Base-by-base conservation (phyloP, 331 rosid species). In the Rhamnella rubrinervis region DNA sequence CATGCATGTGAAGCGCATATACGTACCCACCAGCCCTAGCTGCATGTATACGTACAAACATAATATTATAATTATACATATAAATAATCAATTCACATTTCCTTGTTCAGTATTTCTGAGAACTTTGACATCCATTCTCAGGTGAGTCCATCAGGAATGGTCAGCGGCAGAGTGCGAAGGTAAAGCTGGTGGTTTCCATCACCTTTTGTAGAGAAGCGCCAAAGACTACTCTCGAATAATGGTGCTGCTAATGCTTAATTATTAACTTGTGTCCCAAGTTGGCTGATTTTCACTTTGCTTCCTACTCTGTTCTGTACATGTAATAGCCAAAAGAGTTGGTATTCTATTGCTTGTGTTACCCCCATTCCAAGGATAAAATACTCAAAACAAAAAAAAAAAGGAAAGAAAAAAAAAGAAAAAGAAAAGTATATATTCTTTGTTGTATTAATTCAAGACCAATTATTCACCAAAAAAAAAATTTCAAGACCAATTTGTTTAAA, bases 161-260 rank as follows among this genome's bases (percentile, higher is more conserved):
- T 84, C 98, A 51, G 98, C 90, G 84, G 98, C 97, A 67, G 97
- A 93, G 82, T 88, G 91, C 84, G 87, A 79, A 37, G 97, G 98
- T 21, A 83, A 69, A 65, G 91, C 85, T 13, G 98, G 66, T 91
- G 96, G 97, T 95, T 95, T 81, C 96, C 99, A 67, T 85, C 93
- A 14, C 77, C 78, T 52, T 89, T 71, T 50, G 97, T 90, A 51
- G 97, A 89, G 88, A 95, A 83, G 84, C 85, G 97, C 63, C 96
- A 95, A 75, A 81, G 93, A 71, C 59, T 89, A 81, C 96, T 95
- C 8, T 76, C 97, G 50, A 63, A 41, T 60, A 83, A 84, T 78
- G 9, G 61, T 5, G 70, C 84, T 59, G 75, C 88, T 75, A 89
- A 88, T 86, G 89, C 65, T 63, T 85, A 23, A 23, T 23, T 23